phyloP scores from a whole-genome alignment of 208 protist species.

The Leishmania guyanensis region DNA sequence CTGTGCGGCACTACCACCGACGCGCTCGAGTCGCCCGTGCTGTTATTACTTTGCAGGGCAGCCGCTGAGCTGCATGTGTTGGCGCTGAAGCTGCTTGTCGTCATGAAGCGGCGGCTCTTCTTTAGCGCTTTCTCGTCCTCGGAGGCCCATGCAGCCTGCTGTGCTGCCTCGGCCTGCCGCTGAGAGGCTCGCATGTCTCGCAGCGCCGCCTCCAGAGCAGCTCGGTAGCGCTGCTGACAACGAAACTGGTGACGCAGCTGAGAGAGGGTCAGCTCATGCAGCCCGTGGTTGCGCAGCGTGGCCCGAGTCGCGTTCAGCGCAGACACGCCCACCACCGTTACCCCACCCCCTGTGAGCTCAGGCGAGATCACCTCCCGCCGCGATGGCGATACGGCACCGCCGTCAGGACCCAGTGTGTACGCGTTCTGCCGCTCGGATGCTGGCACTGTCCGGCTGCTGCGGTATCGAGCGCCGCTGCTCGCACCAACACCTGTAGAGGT shows the following conservation, averaged over 20 bases:
- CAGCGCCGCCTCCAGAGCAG: slow-evolving; percentile 47
- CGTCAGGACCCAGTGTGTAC: neutral
- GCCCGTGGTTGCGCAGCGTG: slow-evolving; percentile 18
- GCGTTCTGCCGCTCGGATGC: slow-evolving; percentile 8
- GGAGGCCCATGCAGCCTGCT: slow-evolving; percentile 50
- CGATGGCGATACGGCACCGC: neutral
- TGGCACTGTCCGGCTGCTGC: neutral
- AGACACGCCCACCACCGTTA: neutral
- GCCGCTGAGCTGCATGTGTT: neutral
- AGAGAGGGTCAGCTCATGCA: slow-evolving; percentile 55
- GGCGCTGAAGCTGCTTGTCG: neutral
- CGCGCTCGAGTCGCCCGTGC: neutral
- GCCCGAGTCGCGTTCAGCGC: neutral
- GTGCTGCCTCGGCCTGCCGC: slow-evolving; percentile 39
- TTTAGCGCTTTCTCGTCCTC: slow-evolving; percentile 53
- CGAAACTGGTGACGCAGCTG: slow-evolving; percentile 72
- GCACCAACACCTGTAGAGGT: neutral
- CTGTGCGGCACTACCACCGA: neutral
- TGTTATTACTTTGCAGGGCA: neutral
- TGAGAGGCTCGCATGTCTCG: slow-evolving; percentile 34
- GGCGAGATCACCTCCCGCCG: neutral
- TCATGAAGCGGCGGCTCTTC: slow-evolving; percentile 17
- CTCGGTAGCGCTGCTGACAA: slow-evolving; percentile 62
- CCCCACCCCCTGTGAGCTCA: neutral
- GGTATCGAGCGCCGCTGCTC: neutral